Conservation (phyloP, 2,329 filamentous ascomycete genomes). For the Aureobasidium sp. region DNA sequence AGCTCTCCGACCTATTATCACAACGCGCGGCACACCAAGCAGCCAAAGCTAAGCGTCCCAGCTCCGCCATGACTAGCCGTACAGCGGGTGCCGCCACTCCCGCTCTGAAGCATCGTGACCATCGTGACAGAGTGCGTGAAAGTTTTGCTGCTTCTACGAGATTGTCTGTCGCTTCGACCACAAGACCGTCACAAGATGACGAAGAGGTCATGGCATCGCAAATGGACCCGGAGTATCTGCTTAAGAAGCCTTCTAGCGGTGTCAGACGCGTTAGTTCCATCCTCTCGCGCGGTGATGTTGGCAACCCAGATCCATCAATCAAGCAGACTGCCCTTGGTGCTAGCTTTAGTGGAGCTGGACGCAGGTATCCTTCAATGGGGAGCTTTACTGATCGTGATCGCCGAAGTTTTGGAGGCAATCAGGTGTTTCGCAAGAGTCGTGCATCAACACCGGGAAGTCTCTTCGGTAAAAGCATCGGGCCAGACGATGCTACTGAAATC, state of each 20-base stretch:
- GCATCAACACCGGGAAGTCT: slow-evolving; percentile 47
- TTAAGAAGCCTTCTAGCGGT: slow-evolving; percentile 44
- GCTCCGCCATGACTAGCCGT: slow-evolving; percentile 53
- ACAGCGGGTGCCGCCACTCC: slow-evolving; percentile 70
- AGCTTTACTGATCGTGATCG: slow-evolving; percentile 48
- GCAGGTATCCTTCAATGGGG: slow-evolving; percentile 67
- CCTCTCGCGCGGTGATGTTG: slow-evolving; percentile 77
- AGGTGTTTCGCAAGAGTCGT: slow-evolving; percentile 36
- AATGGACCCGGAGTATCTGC: slow-evolving; percentile 41
- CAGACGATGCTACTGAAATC: slow-evolving; percentile 28
- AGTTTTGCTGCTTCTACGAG: slow-evolving; percentile 56
- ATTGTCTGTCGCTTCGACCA: slow-evolving; percentile 18
- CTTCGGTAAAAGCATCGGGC: slow-evolving; percentile 25
- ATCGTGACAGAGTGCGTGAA: slow-evolving; percentile 59
- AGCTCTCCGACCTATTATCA: slow-evolving; percentile 35
- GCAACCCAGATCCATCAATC: slow-evolving; percentile 31
- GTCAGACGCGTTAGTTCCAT: slow-evolving; percentile 85
- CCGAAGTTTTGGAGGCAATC: slow-evolving; percentile 45
- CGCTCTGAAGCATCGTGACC: slow-evolving; percentile 48
- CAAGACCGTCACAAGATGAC: slow-evolving; percentile 23
- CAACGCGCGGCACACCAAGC: slow-evolving; percentile 30
- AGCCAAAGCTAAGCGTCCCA: slow-evolving; percentile 50
- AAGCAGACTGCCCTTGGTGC: slow-evolving; percentile 27
- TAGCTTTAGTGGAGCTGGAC: slow-evolving; percentile 42
- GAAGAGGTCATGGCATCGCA: slow-evolving; percentile 41